These are phyloP conservation scores for Arachis stenosperma DNA, from an alignment of 306 rosid genomes.

Conservation along the genomic window DNA sequence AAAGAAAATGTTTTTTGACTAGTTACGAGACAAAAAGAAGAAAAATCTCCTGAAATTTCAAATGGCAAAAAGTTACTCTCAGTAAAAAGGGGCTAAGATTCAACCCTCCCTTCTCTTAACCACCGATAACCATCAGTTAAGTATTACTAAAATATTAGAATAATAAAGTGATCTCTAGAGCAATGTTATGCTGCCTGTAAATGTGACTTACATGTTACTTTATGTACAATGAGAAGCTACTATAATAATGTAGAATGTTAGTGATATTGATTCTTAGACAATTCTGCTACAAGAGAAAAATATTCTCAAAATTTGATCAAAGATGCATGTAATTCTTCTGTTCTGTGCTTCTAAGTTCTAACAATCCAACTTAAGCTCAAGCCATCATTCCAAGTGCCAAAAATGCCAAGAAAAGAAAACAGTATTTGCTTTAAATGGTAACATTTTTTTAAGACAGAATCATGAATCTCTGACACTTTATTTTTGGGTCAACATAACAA, in stretches of 20 bases:
- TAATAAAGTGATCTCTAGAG: background rate
- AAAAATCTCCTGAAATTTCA: too few species aligned
- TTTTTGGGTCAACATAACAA: background rate
- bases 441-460: background rate
- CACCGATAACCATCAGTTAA: too few species aligned
- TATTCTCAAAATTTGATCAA: background rate
- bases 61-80: too few species aligned
- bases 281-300: background rate
- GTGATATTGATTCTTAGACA: background rate
- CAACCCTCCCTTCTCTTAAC: too few species aligned
- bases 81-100: too few species aligned
- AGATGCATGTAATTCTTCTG: constrained; percentile 13
- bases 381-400: too few species aligned
- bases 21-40: too few species aligned
- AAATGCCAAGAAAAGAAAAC: too few species aligned
- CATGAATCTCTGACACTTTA: background rate
- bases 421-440: background rate
- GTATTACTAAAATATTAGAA: too few species aligned
- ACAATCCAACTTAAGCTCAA: constrained; percentile 18
- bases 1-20: too few species aligned
- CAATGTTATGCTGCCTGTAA: background rate
- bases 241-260: background rate
- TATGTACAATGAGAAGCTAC: background rate
- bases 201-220: background rate
- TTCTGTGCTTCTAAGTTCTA: background rate